Percentiles rank a stretch among this genome's conserved stretches.
Conservation (phyloP, 108 stramenopile genomes). For the Pseudonitzschia pungens region DNA sequence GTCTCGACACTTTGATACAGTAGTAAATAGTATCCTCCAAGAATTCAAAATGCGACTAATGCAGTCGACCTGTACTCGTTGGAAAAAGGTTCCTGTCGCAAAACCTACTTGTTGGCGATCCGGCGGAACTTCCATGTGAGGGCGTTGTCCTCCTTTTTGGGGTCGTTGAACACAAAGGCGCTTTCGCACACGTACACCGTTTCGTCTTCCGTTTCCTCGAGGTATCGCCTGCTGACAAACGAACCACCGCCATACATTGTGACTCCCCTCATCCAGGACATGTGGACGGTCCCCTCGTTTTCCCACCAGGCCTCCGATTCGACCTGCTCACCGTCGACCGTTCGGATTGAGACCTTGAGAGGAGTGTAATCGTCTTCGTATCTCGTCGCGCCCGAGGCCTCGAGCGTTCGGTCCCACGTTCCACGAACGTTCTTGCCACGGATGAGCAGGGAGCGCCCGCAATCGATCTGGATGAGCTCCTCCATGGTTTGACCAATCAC, state of each 20-base stretch:
- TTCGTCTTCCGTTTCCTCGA: constrained; percentile 29
- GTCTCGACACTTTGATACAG: too few relatives aligned
- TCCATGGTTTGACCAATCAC: constrained; percentile 72
- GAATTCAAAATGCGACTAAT: too few relatives aligned
- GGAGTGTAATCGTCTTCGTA: constrained; percentile 24
- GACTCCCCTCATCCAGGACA: constrained; percentile 68
- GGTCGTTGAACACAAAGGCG: constrained; percentile 51
- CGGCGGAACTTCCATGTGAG: constrained; percentile 64
- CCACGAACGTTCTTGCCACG: constrained; percentile 69
- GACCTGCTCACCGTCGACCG: constrained; percentile 72
- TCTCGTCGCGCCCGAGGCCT: constrained; percentile 54
- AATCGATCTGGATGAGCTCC: constrained; percentile 59
- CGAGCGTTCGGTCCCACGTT: constrained; percentile 74
- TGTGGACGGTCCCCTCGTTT: constrained; percentile 59
- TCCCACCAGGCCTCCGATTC: constrained; percentile 81
- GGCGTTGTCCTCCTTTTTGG: constrained; percentile 11
- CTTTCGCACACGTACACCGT: constrained; percentile 66
- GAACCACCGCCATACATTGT: constrained; percentile 71
- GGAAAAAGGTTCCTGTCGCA: neutral
- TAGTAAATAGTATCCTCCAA: too few relatives aligned
- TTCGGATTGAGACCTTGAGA: constrained; percentile 31
- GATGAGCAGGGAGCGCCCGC: constrained; percentile 57
- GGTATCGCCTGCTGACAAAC: constrained; percentile 72
- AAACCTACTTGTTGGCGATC: neutral
- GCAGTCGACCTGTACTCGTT: too few relatives aligned